phyloP scores from a whole-genome alignment of 73 alveolate species.

The Blepharisma japonicum region DNA sequence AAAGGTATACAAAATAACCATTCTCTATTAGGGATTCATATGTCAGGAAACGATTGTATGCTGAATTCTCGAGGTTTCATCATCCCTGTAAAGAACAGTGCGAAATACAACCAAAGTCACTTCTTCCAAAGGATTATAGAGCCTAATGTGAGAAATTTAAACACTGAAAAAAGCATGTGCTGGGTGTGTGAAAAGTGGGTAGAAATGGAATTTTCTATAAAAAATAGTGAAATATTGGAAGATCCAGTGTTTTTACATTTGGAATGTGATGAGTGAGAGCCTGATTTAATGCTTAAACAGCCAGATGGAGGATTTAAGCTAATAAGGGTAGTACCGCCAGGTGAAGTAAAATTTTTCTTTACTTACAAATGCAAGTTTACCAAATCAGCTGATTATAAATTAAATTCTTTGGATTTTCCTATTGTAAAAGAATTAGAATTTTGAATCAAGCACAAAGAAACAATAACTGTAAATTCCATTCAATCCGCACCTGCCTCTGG shows the following conservation, averaged over 20 bases:
- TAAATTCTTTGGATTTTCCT: too few relatives aligned
- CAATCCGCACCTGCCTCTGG: too few relatives aligned
- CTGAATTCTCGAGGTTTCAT: conserved; percentile 77
- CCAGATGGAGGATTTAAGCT: conserved; percentile 4
- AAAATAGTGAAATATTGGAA: not conserved
- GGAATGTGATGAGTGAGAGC: conserved; percentile 9
- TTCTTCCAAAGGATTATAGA: not conserved
- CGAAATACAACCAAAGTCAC: not conserved
- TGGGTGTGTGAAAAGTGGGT: conserved; percentile 34
- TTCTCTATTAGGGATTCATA: conserved; percentile 75
- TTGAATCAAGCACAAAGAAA: too few relatives aligned
- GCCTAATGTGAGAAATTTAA: not conserved
- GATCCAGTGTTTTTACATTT: conserved; percentile 27
- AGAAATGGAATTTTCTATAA: not conserved
- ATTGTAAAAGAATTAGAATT: not conserved
- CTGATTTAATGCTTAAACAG: not conserved
- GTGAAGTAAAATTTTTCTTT: conserved; percentile 29
- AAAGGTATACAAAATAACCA: conserved; percentile 71
- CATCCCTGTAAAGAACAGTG: conserved; percentile 30
- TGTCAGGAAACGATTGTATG: conserved; percentile 75
- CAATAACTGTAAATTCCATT: too few relatives aligned
- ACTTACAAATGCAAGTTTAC: not conserved
- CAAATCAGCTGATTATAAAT: too few relatives aligned
- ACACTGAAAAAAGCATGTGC: not conserved
- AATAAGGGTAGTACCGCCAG: conserved; percentile 29